These are phyloP conservation scores for Vitis hybrid DNA, from an alignment of 177 flowering plant genomes.

Conservation along the genomic window DNA sequence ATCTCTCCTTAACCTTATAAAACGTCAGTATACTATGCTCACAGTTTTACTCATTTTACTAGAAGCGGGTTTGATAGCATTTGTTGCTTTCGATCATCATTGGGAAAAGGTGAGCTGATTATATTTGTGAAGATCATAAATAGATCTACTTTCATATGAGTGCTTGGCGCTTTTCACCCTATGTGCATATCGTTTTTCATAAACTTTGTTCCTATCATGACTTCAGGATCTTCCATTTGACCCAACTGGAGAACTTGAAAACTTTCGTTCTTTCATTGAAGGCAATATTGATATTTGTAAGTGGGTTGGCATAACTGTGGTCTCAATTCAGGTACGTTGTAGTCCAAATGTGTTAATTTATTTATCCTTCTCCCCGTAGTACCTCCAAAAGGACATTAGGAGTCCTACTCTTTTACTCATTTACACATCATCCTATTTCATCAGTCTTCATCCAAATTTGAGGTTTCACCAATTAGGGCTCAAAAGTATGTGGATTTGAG, in stretches of 20 bases:
- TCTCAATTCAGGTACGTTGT: conserved; percentile 59
- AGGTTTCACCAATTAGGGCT: no score
- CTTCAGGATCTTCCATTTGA: conserved; percentile 76
- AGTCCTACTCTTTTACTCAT: no score
- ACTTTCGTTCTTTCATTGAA: conserved; percentile 50
- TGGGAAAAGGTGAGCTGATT: conserved; percentile 66
- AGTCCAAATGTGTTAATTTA: neutral
- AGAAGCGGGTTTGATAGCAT: conserved; percentile 67
- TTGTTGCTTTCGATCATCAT: conserved; percentile 57
- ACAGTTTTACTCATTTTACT: conserved; percentile 43
- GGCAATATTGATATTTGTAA: conserved; percentile 56
- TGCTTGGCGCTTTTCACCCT: neutral
- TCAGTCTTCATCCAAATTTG: no score
- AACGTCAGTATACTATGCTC: conserved; percentile 54
- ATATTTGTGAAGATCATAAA: neutral
- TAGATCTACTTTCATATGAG: neutral
- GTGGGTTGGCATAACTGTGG: conserved; percentile 69
- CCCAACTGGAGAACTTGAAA: conserved; percentile 80
- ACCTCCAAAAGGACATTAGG: no score
- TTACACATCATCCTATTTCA: no score
- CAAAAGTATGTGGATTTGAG: no score
- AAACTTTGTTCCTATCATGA: neutral
- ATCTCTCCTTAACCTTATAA: conserved; percentile 27
- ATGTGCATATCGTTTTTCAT: neutral
- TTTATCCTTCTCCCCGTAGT: neutral